Base-by-base conservation (phyloP, 768 basidiomycete species). In the Termitomyces sp. region DNA sequence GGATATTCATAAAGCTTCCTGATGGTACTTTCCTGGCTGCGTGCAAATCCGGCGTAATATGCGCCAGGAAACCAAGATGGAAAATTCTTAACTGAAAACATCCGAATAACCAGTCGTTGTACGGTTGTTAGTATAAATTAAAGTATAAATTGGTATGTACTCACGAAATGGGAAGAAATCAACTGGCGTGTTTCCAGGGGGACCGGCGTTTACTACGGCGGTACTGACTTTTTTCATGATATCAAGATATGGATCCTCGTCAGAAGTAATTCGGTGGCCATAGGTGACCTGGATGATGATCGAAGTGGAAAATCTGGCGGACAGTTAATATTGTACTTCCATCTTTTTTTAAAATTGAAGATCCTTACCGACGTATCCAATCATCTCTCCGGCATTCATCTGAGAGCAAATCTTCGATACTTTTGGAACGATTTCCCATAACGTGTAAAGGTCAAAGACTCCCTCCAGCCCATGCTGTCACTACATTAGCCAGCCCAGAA, bases 201-300 rank as follows among this genome's bases (percentile, higher is more conserved):
- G 30, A 40, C 62, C 60, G 56, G 68, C 30, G 58, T 62, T 21
- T 54, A 56, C 15, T 43, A 70, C 41, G 55, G 68, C 59, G 12
- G 63, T 37, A 28, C 67, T 59, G 17, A 69, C 66, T 17, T 64
- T 59, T 28, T 76, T 70, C 2, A 71, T 71, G 6, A 73, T 57
- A 3, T 62, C 43, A n/a, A 81, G 63, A 50, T 73, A 70, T 1
- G 68, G 68, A 54, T 81, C 77, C 2, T 74, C 70, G 23, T 62
- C 54, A 10, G 66, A 66, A 8, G 57, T 60, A 33, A 73, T 61
- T 12, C 61, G 56, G 33, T 73, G 67, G 2, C 75, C 75, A 48
- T 71, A 73, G 1, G 70, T 63, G 15, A 67, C 49, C 28, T 51
- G 52, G 60, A 70, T 64, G n/a, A 69, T 66, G 8, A 63, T 64